Percentiles rank a stretch among this genome's conserved stretches.
Evolutionary conservation across 176 grass and related monocot genomes (phyloP).

Genomic region (Aegilops speltoides): DNA sequence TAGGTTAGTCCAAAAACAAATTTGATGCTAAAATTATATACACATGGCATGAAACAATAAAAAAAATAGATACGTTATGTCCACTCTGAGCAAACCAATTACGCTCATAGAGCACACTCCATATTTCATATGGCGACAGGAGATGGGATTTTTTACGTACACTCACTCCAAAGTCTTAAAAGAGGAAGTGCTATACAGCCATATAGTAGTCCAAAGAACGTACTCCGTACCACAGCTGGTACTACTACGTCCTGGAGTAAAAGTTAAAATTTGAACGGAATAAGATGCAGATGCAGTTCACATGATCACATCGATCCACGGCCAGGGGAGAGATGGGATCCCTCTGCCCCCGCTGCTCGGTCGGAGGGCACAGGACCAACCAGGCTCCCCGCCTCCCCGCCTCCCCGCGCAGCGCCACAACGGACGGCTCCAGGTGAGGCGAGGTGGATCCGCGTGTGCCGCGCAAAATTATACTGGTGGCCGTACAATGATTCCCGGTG

Average conservation of each 20-base stretch:
- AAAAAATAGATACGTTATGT: too few species aligned
- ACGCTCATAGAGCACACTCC: too few species aligned
- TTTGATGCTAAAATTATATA: too few species aligned
- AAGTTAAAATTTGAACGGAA: not conserved
- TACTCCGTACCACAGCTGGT: not conserved
- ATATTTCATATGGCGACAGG: too few species aligned
- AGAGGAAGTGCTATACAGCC: too few species aligned
- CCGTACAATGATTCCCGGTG: conserved; percentile 23
- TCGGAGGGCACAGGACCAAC: conserved; percentile 26
- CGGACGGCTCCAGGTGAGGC: conserved; percentile 7
- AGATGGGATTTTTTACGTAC: too few species aligned
- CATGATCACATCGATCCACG: not conserved
- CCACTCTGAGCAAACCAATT: too few species aligned
- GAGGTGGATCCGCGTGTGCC: conserved; percentile 38
- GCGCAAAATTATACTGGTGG: conserved; percentile 18
- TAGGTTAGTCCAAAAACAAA: too few species aligned
- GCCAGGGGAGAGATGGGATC: conserved; percentile 26
- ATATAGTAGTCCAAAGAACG: too few species aligned
- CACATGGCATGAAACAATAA: too few species aligned
- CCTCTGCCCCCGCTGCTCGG: conserved; percentile 31
- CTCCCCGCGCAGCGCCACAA: not conserved
- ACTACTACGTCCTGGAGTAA: not conserved
- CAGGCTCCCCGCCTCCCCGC: not conserved
- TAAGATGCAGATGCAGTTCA: not conserved
- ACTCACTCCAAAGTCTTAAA: too few species aligned